phyloP scores from a whole-genome alignment of 805 yeast species.

The Zygotorulaspora sp. region DNA sequence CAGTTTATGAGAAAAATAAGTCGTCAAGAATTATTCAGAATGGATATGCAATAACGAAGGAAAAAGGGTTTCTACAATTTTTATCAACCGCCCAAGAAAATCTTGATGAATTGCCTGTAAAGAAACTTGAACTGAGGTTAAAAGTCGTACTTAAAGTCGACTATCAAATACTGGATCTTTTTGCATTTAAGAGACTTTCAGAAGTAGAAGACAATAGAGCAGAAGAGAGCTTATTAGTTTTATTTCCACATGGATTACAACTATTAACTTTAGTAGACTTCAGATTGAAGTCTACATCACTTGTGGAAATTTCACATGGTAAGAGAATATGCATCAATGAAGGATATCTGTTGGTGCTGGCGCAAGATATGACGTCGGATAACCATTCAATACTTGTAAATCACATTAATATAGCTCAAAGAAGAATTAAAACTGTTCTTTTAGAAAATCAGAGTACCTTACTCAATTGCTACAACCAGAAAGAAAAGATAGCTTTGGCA shows the following conservation, averaged over 20 bases:
- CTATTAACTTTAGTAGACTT: constrained; percentile 25
- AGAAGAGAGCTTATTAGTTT: constrained; percentile 25
- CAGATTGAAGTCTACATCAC: constrained; percentile 24
- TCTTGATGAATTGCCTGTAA: constrained; percentile 32
- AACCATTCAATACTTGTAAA: constrained; percentile 9
- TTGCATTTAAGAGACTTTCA: constrained; percentile 24
- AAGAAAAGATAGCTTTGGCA: constrained; percentile 17
- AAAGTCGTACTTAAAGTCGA: constrained; percentile 35
- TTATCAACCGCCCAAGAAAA: constrained; percentile 19
- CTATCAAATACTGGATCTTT: constrained; percentile 25
- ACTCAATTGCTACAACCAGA: constrained; percentile 12
- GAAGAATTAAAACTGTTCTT: constrained; percentile 10
- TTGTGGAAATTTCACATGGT: constrained; percentile 24
- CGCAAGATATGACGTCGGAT: constrained; percentile 9
- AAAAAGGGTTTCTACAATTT: constrained; percentile 29
- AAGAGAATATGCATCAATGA: constrained; percentile 16
- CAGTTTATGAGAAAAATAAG: constrained; percentile 30
- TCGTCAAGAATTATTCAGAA: constrained; percentile 33
- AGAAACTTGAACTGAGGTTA: constrained; percentile 29
- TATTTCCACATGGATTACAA: constrained; percentile 33
- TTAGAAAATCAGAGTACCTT: constrained; percentile 12
- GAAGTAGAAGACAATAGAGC: constrained; percentile 16
- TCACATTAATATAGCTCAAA: constrained; percentile 18
- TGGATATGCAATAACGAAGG: constrained; percentile 32
- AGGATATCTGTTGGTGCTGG: constrained; percentile 21